Base-by-base conservation (phyloP, 2,329 filamentous ascomycete species). In the Trichophaea hybrida region DNA sequence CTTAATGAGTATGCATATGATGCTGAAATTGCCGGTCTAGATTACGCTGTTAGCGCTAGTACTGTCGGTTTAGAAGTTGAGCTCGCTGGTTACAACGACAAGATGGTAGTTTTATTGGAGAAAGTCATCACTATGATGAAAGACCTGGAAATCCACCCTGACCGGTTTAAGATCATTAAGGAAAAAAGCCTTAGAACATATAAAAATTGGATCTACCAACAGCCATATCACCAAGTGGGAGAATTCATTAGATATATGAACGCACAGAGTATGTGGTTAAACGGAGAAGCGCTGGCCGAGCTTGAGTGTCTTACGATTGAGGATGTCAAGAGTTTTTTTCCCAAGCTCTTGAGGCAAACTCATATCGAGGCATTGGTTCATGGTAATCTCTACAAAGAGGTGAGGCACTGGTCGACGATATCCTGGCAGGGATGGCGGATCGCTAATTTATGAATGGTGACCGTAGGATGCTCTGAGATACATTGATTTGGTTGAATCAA, bases 1-100 rank as follows among this genome's bases (percentile, higher is more conserved):
- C 74, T 98, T 32, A 86, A 87, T 57, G 90, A 96, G 71, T 97
- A 95, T 71, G 87, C 90, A 0, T 98, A 98, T 69, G 91, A 96
- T 72, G 93, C 93, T 0, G 90, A 97, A 69, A 80, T 98, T 61
- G 88, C 93, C 6, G 93, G 93, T 0, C 73, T 98, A 49, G 81
- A 86, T 62, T 97, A 97, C 70, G 82, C 80, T 43, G 80, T 97
- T n/a, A 77, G 77, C 3, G 79, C 85, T 32, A 85, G 87, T 68
- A 78, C 80, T 3, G 79, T 82, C 35, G 90, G 90, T 0, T 71
- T 97, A 34, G 83, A 86, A 60, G 75, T 97, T 44, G 82, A 85
- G 12, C 80, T 97, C 2, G 84, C 82, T 33, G 93, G 93, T 0
- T 98, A 97, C 74, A 98, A 96, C 67, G 93, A 98, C 73, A 98